phyloP scores from a whole-genome alignment of 2,329 filamentous ascomycete species.

The Zymoseptoria ardabiliae region DNA sequence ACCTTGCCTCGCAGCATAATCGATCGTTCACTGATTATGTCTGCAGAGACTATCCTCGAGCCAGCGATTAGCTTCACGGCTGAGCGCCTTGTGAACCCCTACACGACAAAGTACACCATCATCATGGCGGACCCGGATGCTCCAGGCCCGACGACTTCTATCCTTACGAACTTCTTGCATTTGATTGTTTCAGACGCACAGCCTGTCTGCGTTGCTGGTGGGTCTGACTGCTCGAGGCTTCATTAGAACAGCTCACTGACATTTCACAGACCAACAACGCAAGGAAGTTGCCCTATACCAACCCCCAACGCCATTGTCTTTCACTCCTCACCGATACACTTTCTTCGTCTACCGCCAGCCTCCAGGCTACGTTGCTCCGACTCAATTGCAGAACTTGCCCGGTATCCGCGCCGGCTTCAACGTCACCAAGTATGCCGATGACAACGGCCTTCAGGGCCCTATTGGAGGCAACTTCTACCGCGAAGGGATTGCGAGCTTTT shows the following conservation, averaged over 20 bases:
- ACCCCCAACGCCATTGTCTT: slow-evolving; percentile 14
- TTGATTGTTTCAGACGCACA: slow-evolving; percentile 18
- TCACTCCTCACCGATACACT: slow-evolving; percentile 17
- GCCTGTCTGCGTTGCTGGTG: slow-evolving; percentile 15
- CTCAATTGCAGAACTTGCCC: slow-evolving; percentile 6
- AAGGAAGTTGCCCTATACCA: slow-evolving; percentile 14
- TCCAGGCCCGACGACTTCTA: slow-evolving; percentile 8
- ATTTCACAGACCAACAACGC: slow-evolving; percentile 7
- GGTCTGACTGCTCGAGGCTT: not conserved
- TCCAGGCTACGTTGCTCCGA: slow-evolving; percentile 15
- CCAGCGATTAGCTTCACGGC: slow-evolving; percentile 19
- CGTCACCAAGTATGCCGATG: slow-evolving; percentile 5
- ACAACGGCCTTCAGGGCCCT: slow-evolving; percentile 3
- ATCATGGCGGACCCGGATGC: slow-evolving; percentile 23
- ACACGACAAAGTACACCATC: slow-evolving; percentile 21
- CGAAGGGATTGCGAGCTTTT: slow-evolving; percentile 3
- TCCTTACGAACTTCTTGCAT: slow-evolving; percentile 13
- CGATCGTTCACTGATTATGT: not conserved
- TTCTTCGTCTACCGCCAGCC: slow-evolving; percentile 23
- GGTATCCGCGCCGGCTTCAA: slow-evolving; percentile 16
- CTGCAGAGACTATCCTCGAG: slow-evolving; percentile 13
- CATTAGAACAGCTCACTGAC: not conserved
- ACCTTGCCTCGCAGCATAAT: not conserved
- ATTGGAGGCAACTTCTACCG: slow-evolving; percentile 7
- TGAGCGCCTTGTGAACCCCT: slow-evolving; percentile 12